Evolutionary conservation across 805 yeast genomes (phyloP).

Genomic region (Nematodospora valgi): DNA sequence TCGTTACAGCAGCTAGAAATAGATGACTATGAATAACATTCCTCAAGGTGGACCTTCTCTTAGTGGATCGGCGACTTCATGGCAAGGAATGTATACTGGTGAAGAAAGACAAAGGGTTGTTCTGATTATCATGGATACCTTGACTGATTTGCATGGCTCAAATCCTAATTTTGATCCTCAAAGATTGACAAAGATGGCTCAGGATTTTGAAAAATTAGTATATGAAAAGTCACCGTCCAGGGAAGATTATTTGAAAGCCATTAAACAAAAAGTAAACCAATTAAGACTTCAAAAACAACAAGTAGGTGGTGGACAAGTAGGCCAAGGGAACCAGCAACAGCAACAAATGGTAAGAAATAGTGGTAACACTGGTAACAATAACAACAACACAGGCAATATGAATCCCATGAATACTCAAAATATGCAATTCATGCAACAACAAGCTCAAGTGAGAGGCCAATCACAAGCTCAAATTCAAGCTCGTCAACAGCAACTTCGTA

Average conservation of each 20-base stretch:
- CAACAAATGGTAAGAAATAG: slow-evolving; percentile 16
- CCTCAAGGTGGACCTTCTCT: slow-evolving; percentile 3
- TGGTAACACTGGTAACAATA: slow-evolving; percentile 19
- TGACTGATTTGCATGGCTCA: slow-evolving; percentile 34
- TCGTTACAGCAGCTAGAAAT: background rate
- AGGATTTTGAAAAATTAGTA: slow-evolving; percentile 67
- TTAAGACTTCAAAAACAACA: slow-evolving; percentile 24
- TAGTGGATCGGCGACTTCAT: slow-evolving; percentile 1
- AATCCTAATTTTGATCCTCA: slow-evolving; percentile 26
- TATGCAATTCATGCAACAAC: slow-evolving; percentile 37
- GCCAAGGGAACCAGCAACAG: slow-evolving; percentile 8
- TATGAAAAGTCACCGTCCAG: slow-evolving; percentile 55
- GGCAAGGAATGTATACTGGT: slow-evolving; percentile 18
- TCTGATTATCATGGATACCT: slow-evolving; percentile 32
- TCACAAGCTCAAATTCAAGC: slow-evolving; percentile 34
- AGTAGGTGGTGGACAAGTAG: slow-evolving; percentile 12
- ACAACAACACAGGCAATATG: slow-evolving; percentile 9
- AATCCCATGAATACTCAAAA: slow-evolving; percentile 36
- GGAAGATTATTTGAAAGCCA: slow-evolving; percentile 50
- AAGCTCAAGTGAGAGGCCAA: slow-evolving; percentile 31
- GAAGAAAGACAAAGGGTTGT: slow-evolving; percentile 40
- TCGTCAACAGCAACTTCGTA: slow-evolving; percentile 13
- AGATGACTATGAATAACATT: slow-evolving; percentile 5
- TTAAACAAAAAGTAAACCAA: slow-evolving; percentile 37
- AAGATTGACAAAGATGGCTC: slow-evolving; percentile 48